Evolutionary conservation across 2,329 filamentous ascomycete genomes (phyloP), one percentile per base, ranked within the genome.

Genomic region (Spiromastix sp.): DNA sequence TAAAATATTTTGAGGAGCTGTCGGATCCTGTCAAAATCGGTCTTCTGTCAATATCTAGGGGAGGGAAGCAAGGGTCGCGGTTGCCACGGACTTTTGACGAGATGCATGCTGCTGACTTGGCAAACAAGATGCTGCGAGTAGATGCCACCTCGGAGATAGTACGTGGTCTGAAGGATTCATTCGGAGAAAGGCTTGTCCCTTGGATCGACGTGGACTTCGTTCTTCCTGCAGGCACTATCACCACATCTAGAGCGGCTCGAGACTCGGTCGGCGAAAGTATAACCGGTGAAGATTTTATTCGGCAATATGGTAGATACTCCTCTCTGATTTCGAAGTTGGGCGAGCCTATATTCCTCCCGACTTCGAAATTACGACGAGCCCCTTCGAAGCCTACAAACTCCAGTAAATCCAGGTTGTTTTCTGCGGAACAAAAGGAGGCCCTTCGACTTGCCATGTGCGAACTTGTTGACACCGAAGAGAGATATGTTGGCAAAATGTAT

Each of bases 1-100:
- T 81, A 67, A 95, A 93, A 58, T 98, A 95, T 68, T 96, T 95
- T 55, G 73, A 75, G 42, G 89, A 96, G 61, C 70, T 98, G 34
- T 78, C 87, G 15, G 74, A 81, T 36, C 67, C 72, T 24, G 79
- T 86, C 53, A 93, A 85, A 66, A 70, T 69, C 49, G 71, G 77
- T 41, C 71, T 93, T 57, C 76, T 68, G 35, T 60, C 66, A 29
- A 60, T 69, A 35, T 63, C 67, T 36, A 68, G 67, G 42, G 59
- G 66, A 16, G 59, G 70, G 48, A 68, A 67, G 15, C 68, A 72
- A 38, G 67, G 74, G 33, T 76, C 74, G 26, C 79, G 77, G 27
- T 71, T 73, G 1, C 74, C 81, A 13, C 68, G 70, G 28, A 70
- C 94, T 40, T 96, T 96, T 59, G 76, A 82, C 43, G 86, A 95